Evolutionary conservation across 805 yeast genomes (phyloP), one percentile per base, ranked within the genome.

Genomic region (Cyberlindnera euphorbiiphila): DNA sequence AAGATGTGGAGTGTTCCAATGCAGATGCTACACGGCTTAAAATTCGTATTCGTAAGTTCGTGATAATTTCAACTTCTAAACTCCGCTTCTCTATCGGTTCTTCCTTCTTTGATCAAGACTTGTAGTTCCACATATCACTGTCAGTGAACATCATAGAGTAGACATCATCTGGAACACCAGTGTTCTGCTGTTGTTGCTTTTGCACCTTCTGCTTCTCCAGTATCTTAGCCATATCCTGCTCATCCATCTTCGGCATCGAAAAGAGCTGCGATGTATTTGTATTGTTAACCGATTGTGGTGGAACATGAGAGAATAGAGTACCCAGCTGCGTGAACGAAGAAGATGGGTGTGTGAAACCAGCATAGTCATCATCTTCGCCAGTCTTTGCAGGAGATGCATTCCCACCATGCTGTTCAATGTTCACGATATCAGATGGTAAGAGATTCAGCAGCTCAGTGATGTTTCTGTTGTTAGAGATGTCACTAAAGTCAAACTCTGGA

Each of bases 91-190:
- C 8, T 21, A 21, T 21, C 8, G 8, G 24, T 21, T 11, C 24
- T 21, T 21, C 11, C 24, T 21, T 21, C 24, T 21, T 9, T 21
- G 11, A 33, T 15, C 32, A 35, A 10, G 30, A 29, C 22, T 40
- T 40, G 34, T 34, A 41, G 29, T 24, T 25, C 47, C 44, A 40
- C 13, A 34, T 32, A 21, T 38, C 39, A 15, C 14, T 14, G 8
- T 28, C 41, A 19, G 22, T 33, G 31, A 41, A 41, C n/a, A 70
- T 65, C 49, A 69, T 47, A 1, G 71, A 64, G 42, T 70, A 69
- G 34, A 69, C 74, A 28, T 60, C 33, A 10, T 27, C 12, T 26
- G 29, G 7, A n/a, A 11, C 24, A 21, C 26, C 19, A 32, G n/a
- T 16, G 34, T 15, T 9, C 25, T 12, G 31, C 14, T 9, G 11